A percentile compares a stretch with the other conserved stretches of the same genome.
phyloP scores from a whole-genome alignment of 345 rosid genomes.

The Eucalyptus curtisii region DNA sequence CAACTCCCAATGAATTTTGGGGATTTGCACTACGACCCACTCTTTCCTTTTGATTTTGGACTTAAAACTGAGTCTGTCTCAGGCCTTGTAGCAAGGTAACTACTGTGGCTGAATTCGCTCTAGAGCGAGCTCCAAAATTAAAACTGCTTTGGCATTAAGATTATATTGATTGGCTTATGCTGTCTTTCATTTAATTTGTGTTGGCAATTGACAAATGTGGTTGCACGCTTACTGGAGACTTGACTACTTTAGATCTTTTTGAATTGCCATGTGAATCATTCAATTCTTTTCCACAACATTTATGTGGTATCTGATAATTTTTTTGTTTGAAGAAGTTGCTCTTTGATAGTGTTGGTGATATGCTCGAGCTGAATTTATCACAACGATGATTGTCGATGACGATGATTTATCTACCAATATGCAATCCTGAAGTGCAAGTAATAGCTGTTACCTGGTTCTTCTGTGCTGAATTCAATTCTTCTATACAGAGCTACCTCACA shows the following conservation, averaged over 20 bases:
- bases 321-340: background rate
- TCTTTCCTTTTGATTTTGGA: conserved; percentile 74
- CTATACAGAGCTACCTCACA: background rate
- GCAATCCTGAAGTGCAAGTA: background rate
- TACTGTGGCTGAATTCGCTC: background rate
- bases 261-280: background rate
- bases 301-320: background rate
- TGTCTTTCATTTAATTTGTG: background rate
- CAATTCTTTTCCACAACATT: background rate
- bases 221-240: background rate
- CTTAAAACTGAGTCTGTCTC: conserved; percentile 58
- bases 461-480: background rate
- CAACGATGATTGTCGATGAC: background rate
- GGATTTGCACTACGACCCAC: conserved; percentile 72
- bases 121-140: background rate
- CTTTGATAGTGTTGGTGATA: background rate
- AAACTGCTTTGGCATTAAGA: background rate
- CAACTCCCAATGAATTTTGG: conserved; percentile 90
- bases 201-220: background rate
- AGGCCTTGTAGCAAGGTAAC: conserved; percentile 47
- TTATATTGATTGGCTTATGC: background rate
- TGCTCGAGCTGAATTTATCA: background rate
- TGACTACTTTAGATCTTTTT: background rate
- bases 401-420: background rate
- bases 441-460: background rate